A percentile compares a stretch with the other conserved stretches of the same genome.
phyloP scores from a whole-genome alignment of 1,284 basidiomycete species.

The Naganishia cerealis region DNA sequence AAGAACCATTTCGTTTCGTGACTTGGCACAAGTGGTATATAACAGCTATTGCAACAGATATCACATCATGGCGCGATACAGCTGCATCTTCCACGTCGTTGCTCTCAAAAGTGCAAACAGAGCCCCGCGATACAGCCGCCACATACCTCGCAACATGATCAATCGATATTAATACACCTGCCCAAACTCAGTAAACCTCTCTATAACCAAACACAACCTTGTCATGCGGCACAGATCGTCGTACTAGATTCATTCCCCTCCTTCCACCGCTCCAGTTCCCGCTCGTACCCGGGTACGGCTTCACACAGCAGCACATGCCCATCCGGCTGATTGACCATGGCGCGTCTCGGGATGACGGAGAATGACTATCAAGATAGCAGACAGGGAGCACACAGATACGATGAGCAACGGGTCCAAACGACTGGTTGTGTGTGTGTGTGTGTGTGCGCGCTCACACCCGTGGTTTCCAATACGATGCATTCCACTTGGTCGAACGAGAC shows the following conservation, averaged over 20 bases:
- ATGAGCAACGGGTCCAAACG: not conserved
- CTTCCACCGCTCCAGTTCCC: not conserved
- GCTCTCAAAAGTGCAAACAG: too few species aligned
- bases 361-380: not conserved
- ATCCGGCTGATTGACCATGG: slow-evolving; percentile 1
- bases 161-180: too few species aligned
- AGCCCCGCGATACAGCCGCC: too few species aligned
- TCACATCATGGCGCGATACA: too few species aligned
- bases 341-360: not conserved
- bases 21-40: too few species aligned
- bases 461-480: slow-evolving; percentile 17
- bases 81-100: too few species aligned
- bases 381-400: not conserved
- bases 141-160: too few species aligned
- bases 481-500: slow-evolving; percentile 14
- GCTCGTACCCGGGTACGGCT: slow-evolving; percentile 3
- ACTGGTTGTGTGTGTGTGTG: not conserved
- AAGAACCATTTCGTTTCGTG: too few species aligned
- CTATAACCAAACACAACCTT: not conserved
- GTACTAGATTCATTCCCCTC: not conserved
- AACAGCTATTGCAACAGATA: too few species aligned
- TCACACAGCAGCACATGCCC: slow-evolving; percentile 1
- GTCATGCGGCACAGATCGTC: not conserved
- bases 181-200: not conserved
- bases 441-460: slow-evolving; percentile 11